Base-by-base conservation (phyloP, 345 rosid genomes). In the Lepidium sativum region DNA sequence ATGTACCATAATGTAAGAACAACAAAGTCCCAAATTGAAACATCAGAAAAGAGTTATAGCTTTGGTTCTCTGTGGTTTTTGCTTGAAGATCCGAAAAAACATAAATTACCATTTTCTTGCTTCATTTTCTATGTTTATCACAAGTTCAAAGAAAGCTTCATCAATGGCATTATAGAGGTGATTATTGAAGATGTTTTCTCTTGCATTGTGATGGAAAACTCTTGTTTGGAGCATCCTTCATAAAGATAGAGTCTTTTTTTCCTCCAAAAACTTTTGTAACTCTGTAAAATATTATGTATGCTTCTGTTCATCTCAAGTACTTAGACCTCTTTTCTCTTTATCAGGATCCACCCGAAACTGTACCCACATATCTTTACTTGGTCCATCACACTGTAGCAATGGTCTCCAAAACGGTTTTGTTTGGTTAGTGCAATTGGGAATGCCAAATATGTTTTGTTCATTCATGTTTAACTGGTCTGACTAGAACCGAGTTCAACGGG, bases 1-100 rank as follows among this genome's bases (percentile, higher is more conserved):
- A 12, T 88, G 97, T 80, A 51, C 91, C 70, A 83, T 91, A 70
- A 59, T 91, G 85, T 91, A 72, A 81, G 54, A 68, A 8, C 6
- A 64, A 41, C 9, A 23, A 27, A 45, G 43, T 27, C 33, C 21
- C 32, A 69, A 34, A 10, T 14, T 9, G 2, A 1, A 7, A 49
- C 7, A 49, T 55, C 21, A 27, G 49, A 60, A 27, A 20, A 44
- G 57, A 13, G 40, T 25, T 68, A 4, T 25, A 71, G 75, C 48
- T 50, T 55, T 54, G 41, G n/a, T 38, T 54, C 43, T 18, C 13
- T 63, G 13, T 41, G 63, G 63, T 17, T 37, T 62, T 54, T 45
- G 58, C 64, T 29, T 14, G 27, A 63, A 45, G 58, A 63, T 31
- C 34, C 8, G 13, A 32, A 29, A 53, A 31, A 23, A 53, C 69